Base-by-base conservation (phyloP, 2,329 filamentous ascomycete species). In the Orbilia blumenaviensis region DNA sequence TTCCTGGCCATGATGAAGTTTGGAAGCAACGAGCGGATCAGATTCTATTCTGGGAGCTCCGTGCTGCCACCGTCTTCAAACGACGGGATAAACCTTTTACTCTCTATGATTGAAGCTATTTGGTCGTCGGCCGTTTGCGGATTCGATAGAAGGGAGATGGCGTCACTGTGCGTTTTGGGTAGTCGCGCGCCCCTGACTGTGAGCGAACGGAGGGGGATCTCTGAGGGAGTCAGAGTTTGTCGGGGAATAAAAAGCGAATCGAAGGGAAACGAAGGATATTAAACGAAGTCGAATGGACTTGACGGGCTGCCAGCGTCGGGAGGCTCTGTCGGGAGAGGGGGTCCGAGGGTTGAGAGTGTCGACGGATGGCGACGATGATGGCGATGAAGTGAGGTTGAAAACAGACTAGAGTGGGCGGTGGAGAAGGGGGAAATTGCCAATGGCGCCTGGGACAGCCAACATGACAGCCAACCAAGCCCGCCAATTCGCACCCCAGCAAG, bases 161-260 rank as follows among this genome's bases (percentile, higher is more conserved):
- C 72, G 72, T 76, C 64, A 69, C 64, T 60, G 58, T 61, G 64
- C 58, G 64, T 69, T n/a, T n/a, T 50, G 25, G 60, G 21, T 60
- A 46, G 54, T 67, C 72, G 72, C 72, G 72, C n/a, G 10, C 64
- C 72, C 72, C 72, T 76, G 64, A 69, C 61, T 27, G 58, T 44
- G 41, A 23, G 5, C 42, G 42, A 25, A 46, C 42, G 18, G 42
- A 34, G 29, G 10, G 29, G 29, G 29, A n/a, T n/a, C n/a, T n/a
- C 36, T 44, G 38, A 48, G 64, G 52, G 48, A 23, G 25, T 36
- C n/a, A 66, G 16, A 48, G 32, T 25, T 18, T 38, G 63, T 68
- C 44, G 64, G 56, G 48, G 32, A 52, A 56, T 29, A 44, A 32
- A 18, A 38, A 38, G 50, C 38, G 23, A 34, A 63, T 66, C 23